Evolutionary conservation across 371 early-diverging fungal species (phyloP).

Genomic region (Rhizopus arrhizus): DNA sequence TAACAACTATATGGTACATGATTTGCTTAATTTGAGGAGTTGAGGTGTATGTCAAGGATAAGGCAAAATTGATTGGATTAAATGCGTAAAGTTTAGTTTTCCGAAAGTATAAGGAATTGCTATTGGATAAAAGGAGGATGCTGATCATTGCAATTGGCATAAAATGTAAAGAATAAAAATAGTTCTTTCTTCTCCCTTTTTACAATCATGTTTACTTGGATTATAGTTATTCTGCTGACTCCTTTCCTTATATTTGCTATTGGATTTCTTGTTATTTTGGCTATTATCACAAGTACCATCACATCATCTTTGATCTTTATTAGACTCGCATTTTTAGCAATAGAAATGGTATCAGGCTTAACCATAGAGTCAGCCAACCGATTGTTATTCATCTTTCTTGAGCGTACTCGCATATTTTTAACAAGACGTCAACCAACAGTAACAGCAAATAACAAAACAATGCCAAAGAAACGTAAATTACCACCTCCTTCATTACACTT

Average conservation of each 20-base stretch:
- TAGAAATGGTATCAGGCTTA: conserved; percentile 27
- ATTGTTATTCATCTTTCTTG: conserved; percentile 18
- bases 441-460: conserved; percentile 1
- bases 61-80: too few relatives aligned
- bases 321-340: conserved; percentile 23
- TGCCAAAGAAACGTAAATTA: conserved; percentile 6
- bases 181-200: too few relatives aligned
- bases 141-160: too few relatives aligned
- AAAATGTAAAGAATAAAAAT: too few relatives aligned
- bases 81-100: too few relatives aligned
- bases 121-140: too few relatives aligned
- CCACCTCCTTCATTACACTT: conserved; percentile 19
- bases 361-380: conserved; percentile 29
- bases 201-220: too few relatives aligned
- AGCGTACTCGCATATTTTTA: conserved; percentile 5
- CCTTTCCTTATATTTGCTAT: conserved; percentile 21
- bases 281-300: conserved; percentile 28
- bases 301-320: conserved; percentile 33
- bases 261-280: conserved; percentile 14
- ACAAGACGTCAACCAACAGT: not conserved
- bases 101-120: too few relatives aligned
- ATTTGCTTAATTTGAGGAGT: too few relatives aligned
- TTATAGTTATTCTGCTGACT: conserved; percentile 11
- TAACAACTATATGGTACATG: too few relatives aligned
- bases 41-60: too few relatives aligned